These are phyloP conservation scores for Colletotrichum godetiae DNA, from an alignment of 2,329 filamentous ascomycete species.

Conservation along the genomic window DNA sequence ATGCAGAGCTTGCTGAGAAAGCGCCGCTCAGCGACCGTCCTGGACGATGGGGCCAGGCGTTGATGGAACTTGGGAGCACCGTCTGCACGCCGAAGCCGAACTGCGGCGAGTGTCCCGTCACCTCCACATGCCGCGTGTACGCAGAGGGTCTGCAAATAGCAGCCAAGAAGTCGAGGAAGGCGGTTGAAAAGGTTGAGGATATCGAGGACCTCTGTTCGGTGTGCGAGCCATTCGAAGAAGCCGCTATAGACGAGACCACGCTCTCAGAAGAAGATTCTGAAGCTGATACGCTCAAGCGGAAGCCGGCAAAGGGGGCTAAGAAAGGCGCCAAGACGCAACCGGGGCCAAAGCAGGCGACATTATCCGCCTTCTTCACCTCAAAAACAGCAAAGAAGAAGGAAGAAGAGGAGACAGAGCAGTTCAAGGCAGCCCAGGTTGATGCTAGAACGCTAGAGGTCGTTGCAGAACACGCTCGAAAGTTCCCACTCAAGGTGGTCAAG, in stretches of 20 bases:
- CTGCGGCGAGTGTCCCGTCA: conserved; percentile 64
- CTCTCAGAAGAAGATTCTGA: conserved; percentile 7
- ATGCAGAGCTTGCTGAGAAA: conserved; percentile 34
- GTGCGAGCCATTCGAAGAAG: conserved; percentile 60
- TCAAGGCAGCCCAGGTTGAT: conserved; percentile 38
- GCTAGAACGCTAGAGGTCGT: conserved; percentile 45
- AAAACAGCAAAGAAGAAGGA: conserved; percentile 37
- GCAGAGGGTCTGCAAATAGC: conserved; percentile 53
- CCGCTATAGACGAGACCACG: conserved; percentile 38
- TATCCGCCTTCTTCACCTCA: conserved; percentile 50
- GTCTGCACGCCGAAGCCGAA: conserved; percentile 70
- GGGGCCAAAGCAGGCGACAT: conserved; percentile 43
- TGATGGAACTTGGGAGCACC: conserved; percentile 75
- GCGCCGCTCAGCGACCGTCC: conserved; percentile 59
- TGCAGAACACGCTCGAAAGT: conserved; percentile 59
- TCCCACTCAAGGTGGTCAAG: conserved; percentile 63
- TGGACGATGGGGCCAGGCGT: conserved; percentile 71
- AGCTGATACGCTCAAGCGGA: conserved; percentile 15
- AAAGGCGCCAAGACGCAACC: conserved; percentile 4
- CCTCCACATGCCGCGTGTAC: conserved; percentile 62
- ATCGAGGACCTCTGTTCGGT: conserved; percentile 63
- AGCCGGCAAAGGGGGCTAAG: conserved; percentile 14
- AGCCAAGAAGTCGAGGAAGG: conserved; percentile 38
- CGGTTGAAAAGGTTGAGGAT: conserved; percentile 45
- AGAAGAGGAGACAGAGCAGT: neutral